phyloP scores from a whole-genome alignment of 495 filamentous ascomycete species.

The Penicillium coffeae region DNA sequence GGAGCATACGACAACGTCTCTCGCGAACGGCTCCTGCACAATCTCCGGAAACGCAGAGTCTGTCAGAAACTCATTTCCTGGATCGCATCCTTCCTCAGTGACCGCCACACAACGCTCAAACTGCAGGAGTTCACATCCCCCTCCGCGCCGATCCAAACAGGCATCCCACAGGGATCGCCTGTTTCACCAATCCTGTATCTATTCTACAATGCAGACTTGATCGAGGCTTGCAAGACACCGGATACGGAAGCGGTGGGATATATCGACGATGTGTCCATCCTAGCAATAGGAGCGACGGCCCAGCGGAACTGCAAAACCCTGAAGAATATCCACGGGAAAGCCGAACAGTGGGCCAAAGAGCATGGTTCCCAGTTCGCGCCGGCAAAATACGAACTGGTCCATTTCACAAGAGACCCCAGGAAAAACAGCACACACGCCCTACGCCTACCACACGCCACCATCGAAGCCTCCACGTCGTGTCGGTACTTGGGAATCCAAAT shows the following conservation, averaged over 20 bases:
- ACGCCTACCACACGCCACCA: neutral
- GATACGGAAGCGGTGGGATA: neutral
- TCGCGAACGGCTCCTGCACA: conserved; percentile 10
- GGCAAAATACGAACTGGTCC: neutral
- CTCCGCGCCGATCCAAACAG: neutral
- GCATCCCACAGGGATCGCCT: too few relatives aligned
- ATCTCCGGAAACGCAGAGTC: neutral
- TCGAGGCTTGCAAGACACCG: too few relatives aligned
- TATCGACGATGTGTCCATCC: neutral
- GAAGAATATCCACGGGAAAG: neutral
- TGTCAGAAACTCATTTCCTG: neutral
- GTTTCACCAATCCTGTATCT: too few relatives aligned
- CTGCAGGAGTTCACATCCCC: neutral
- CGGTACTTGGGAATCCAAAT: neutral
- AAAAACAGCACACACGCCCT: neutral
- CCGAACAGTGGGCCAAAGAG: neutral
- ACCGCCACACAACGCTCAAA: neutral
- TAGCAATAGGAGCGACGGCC: neutral
- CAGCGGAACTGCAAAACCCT: neutral
- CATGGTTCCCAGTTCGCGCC: neutral
- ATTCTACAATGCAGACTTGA: too few relatives aligned
- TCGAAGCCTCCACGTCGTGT: neutral
- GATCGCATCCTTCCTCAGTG: neutral
- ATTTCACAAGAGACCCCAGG: neutral
- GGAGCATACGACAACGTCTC: too few relatives aligned